phyloP scores from a whole-genome alignment of 805 yeast species.

The Scheffersomyces ergatensis region DNA sequence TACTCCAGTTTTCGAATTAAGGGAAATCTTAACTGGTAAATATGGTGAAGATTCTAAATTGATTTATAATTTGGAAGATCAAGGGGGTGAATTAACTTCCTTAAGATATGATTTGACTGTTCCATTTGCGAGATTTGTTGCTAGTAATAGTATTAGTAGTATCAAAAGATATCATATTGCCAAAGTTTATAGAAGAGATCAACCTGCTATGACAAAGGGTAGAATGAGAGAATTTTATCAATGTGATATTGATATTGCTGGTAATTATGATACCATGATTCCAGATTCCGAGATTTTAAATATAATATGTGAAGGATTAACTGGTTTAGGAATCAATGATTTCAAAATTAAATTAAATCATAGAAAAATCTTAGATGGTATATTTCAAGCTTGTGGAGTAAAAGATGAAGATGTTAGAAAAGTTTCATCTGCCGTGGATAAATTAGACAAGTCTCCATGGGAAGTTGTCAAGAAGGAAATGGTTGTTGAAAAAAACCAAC shows the following conservation, averaged over 20 bases:
- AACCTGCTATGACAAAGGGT: slow-evolving; percentile 99
- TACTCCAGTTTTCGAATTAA: slow-evolving; percentile 95
- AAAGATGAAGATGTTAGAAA: slow-evolving; percentile 90
- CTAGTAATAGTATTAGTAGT: slow-evolving; percentile 86
- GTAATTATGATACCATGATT: slow-evolving; percentile 87
- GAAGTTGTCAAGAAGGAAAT: slow-evolving; percentile 89
- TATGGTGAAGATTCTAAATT: slow-evolving; percentile 98
- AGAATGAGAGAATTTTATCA: slow-evolving; percentile 99
- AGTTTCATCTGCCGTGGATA: slow-evolving; percentile 93
- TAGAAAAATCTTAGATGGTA: slow-evolving; percentile 93
- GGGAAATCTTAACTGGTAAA: slow-evolving; percentile 94
- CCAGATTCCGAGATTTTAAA: slow-evolving; percentile 92
- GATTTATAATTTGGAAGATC: slow-evolving; percentile 94
- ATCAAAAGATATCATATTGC: slow-evolving; percentile 97
- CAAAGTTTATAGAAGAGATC: slow-evolving; percentile 97
- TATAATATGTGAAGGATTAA: slow-evolving; percentile 80
- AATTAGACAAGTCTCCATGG: slow-evolving; percentile 95
- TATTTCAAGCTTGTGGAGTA: slow-evolving; percentile 93
- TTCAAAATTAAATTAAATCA: slow-evolving; percentile 93
- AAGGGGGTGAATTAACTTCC: slow-evolving; percentile 97
- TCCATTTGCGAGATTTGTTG: slow-evolving; percentile 96
- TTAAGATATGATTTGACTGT: slow-evolving; percentile 96
- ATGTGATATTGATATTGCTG: slow-evolving; percentile 98
- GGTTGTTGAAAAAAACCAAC: slow-evolving; percentile 85
- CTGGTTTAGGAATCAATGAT: slow-evolving; percentile 78